These are phyloP conservation scores for Alnus glutinosa DNA, from an alignment of 306 rosid genomes.

Conservation along the genomic window DNA sequence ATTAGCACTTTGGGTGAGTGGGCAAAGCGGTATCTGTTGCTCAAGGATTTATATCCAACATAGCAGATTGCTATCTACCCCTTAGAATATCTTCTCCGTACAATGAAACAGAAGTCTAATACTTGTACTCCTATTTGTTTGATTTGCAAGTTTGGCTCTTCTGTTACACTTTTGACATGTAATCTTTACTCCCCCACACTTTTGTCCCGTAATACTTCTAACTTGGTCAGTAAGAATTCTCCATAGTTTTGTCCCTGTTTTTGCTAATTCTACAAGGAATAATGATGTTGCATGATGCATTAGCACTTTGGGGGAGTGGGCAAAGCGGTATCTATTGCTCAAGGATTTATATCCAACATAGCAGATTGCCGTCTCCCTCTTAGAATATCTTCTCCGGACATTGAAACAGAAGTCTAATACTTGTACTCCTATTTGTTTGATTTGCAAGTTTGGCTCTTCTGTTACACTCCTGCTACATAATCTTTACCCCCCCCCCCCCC, in stretches of 20 bases:
- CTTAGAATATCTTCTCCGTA: slow-evolving; percentile 35
- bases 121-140: slow-evolving; percentile 37
- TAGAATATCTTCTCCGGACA: slow-evolving; percentile 36
- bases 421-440: slow-evolving; percentile 40
- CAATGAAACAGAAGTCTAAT: slow-evolving; percentile 46
- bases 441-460: slow-evolving; percentile 66
- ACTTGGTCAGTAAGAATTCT: no score
- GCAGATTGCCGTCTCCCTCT: slow-evolving; percentile 24
- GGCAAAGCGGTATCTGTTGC: slow-evolving; percentile 35
- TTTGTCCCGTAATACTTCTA: no score
- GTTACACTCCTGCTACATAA: slow-evolving; percentile 25
- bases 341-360: slow-evolving; percentile 17
- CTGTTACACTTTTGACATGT: slow-evolving; percentile 31
- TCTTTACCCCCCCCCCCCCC: not conserved
- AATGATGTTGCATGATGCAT: no score
- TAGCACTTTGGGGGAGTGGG: slow-evolving; percentile 35
- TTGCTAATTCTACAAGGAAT: not conserved
- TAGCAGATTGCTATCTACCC: slow-evolving; percentile 28
- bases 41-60: slow-evolving; percentile 11
- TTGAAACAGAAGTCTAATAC: slow-evolving; percentile 47
- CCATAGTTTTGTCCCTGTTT: not conserved
- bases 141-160: slow-evolving; percentile 68
- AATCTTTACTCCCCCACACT: not conserved
- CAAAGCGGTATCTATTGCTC: slow-evolving; percentile 31
- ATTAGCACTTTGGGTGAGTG: slow-evolving; percentile 30